These are phyloP conservation scores for Kodamaea derodonti DNA, from an alignment of 1,139 yeast species.

Conservation along the genomic window DNA sequence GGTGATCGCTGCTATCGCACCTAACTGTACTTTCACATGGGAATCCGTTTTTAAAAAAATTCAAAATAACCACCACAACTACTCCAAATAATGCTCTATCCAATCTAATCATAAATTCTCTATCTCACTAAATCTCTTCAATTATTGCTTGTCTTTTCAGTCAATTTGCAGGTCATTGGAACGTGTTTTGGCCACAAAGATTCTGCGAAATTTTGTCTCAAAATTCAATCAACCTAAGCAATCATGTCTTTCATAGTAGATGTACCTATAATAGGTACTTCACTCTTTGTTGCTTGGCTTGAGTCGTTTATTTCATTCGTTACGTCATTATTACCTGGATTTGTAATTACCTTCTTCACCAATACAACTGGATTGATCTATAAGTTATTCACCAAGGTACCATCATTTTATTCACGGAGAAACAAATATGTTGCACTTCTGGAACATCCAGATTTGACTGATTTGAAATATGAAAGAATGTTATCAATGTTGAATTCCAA, in stretches of 20 bases:
- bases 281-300: slow-evolving; percentile 39
- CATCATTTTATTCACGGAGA: slow-evolving; percentile 16
- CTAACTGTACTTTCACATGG: too few relatives aligned
- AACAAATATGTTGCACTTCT: slow-evolving; percentile 8
- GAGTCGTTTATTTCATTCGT: slow-evolving; percentile 35
- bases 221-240: too few relatives aligned
- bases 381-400: slow-evolving; percentile 23
- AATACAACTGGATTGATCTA: slow-evolving; percentile 26
- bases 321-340: slow-evolving; percentile 31
- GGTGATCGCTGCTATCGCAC: too few relatives aligned
- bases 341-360: slow-evolving; percentile 29
- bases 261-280: slow-evolving; percentile 11
- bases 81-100: too few relatives aligned
- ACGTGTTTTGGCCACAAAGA: too few relatives aligned
- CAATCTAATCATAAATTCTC: too few relatives aligned
- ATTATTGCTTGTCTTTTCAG: too few relatives aligned
- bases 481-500: slow-evolving; percentile 30
- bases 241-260: slow-evolving; percentile 5
- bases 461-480: slow-evolving; percentile 26
- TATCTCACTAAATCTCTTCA: too few relatives aligned
- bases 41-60: too few relatives aligned
- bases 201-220: too few relatives aligned
- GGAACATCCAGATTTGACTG: slow-evolving; percentile 13
- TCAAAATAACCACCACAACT: too few relatives aligned
- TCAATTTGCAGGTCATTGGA: too few relatives aligned